Evolutionary conservation across 768 basidiomycete species (phyloP).

Genomic region (Tulasnella sp.): DNA sequence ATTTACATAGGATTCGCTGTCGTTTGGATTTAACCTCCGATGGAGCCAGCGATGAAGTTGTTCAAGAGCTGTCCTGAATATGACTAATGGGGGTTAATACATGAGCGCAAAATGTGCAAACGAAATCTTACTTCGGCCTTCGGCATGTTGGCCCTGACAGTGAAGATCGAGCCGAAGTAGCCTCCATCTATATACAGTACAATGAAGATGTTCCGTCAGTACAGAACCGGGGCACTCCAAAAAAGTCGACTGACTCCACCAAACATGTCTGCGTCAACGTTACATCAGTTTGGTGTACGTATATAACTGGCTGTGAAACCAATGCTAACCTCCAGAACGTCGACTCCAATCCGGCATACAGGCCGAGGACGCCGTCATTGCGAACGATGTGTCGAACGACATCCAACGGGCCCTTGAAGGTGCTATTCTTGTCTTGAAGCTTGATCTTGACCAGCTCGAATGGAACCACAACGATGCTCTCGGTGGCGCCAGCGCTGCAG

Average conservation of each 20-base stretch:
- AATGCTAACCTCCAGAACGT: constrained; percentile 82
- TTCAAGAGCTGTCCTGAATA: constrained; percentile 64
- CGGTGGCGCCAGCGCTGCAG: constrained; percentile 89
- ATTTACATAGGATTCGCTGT: too few species aligned
- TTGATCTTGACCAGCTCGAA: constrained; percentile 94
- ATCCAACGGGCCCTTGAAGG: constrained; percentile 83
- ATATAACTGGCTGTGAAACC: not conserved
- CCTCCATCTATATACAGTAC: constrained; percentile 49
- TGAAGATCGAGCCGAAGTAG: constrained; percentile 87
- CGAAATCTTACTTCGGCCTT: constrained; percentile 55
- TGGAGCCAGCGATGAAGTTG: constrained; percentile 81
- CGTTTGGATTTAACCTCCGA: constrained; percentile 49
- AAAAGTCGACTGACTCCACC: constrained; percentile 43
- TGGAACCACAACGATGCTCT: constrained; percentile 84
- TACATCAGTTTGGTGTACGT: too few species aligned
- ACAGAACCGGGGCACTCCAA: not conserved
- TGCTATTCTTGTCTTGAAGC: constrained; percentile 86
- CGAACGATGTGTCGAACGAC: constrained; percentile 70
- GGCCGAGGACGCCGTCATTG: constrained; percentile 69
- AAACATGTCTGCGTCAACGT: constrained; percentile 47
- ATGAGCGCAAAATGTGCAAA: not conserved
- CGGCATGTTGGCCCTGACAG: constrained; percentile 67
- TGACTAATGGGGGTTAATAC: constrained; percentile 32
- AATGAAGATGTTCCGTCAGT: constrained; percentile 13
- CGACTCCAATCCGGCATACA: constrained; percentile 92